A percentile compares a stretch with the other conserved stretches of the same genome.
Conservation (phyloP, 257 asterid genomes). For the Jacaranda mimosifolia region DNA sequence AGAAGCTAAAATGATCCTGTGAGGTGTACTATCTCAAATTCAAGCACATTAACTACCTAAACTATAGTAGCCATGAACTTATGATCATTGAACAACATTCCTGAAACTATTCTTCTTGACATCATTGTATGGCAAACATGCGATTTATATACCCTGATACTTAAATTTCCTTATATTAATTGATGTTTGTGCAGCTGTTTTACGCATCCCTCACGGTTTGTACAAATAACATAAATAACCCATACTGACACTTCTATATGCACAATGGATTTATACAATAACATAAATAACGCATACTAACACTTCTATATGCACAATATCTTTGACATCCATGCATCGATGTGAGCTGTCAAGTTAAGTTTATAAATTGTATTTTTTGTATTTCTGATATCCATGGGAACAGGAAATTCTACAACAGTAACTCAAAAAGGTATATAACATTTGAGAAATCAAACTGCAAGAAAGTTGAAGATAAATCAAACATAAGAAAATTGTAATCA, state of each 20-base stretch:
- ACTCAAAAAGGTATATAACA: conserved; percentile 17
- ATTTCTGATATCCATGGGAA: conserved; percentile 9
- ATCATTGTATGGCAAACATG: background rate
- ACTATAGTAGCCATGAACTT: background rate
- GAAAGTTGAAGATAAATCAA: conserved; percentile 20
- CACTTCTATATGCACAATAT: background rate
- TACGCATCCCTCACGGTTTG: too few relatives aligned
- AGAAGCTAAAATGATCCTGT: conserved; percentile 75
- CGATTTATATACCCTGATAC: too few relatives aligned
- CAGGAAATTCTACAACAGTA: background rate
- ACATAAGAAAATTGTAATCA: background rate
- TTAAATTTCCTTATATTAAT: too few relatives aligned
- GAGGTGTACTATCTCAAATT: conserved; percentile 13
- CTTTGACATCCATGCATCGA: background rate
- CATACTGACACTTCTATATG: too few relatives aligned
- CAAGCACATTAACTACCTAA: background rate
- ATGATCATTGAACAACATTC: conserved; percentile 17
- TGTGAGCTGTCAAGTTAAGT: conserved; percentile 4
- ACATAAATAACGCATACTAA: too few relatives aligned
- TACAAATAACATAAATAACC: too few relatives aligned
- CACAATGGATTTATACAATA: too few relatives aligned
- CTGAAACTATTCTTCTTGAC: conserved; percentile 27
- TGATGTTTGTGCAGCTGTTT: too few relatives aligned
- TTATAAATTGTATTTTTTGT: background rate
- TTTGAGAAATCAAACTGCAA: conserved; percentile 23